A percentile compares a stretch with the other conserved stretches of the same genome.
Conservation (phyloP, 2,329 filamentous ascomycete genomes). For the Tolypocladium pustulatum region DNA sequence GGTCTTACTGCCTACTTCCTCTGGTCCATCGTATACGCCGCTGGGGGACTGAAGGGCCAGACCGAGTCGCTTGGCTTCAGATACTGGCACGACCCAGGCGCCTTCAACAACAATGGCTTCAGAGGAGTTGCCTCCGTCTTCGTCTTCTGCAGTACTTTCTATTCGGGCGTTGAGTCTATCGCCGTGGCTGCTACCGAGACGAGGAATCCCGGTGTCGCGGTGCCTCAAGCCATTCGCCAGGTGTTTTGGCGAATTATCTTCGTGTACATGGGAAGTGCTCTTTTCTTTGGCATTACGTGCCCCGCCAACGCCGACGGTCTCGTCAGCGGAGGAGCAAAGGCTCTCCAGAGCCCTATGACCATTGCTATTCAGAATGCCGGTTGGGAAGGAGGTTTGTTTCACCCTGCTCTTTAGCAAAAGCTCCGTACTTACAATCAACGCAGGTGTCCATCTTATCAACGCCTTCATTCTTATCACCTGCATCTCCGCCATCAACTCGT, state of each 20-base stretch:
- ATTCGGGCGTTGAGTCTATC: slow-evolving; percentile 55
- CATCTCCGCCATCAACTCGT: slow-evolving; percentile 61
- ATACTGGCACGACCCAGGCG: slow-evolving; percentile 63
- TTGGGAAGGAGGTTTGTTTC: slow-evolving; percentile 47
- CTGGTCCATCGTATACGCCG: slow-evolving; percentile 61
- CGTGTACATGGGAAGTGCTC: slow-evolving; percentile 57
- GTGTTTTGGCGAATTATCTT: slow-evolving; percentile 53
- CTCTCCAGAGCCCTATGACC: slow-evolving; percentile 62
- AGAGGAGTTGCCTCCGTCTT: slow-evolving; percentile 55
- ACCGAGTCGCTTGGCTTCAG: slow-evolving; percentile 51
- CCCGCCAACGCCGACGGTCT: slow-evolving; percentile 57
- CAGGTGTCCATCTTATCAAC: slow-evolving; percentile 61
- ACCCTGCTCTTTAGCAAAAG: neutral
- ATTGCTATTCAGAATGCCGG: slow-evolving; percentile 65
- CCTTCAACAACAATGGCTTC: slow-evolving; percentile 57
- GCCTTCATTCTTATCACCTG: slow-evolving; percentile 67
- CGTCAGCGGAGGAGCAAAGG: slow-evolving; percentile 49
- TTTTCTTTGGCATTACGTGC: slow-evolving; percentile 67
- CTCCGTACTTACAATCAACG: neutral
- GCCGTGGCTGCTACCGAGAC: slow-evolving; percentile 55
- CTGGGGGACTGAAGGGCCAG: slow-evolving; percentile 54
- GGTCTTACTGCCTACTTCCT: slow-evolving; percentile 63
- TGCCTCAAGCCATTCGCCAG: slow-evolving; percentile 48
- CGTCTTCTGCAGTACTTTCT: slow-evolving; percentile 60
- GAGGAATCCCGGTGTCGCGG: slow-evolving; percentile 43